phyloP scores from a whole-genome alignment of 1,139 yeast species.

The Hanseniaspora uvarum region DNA sequence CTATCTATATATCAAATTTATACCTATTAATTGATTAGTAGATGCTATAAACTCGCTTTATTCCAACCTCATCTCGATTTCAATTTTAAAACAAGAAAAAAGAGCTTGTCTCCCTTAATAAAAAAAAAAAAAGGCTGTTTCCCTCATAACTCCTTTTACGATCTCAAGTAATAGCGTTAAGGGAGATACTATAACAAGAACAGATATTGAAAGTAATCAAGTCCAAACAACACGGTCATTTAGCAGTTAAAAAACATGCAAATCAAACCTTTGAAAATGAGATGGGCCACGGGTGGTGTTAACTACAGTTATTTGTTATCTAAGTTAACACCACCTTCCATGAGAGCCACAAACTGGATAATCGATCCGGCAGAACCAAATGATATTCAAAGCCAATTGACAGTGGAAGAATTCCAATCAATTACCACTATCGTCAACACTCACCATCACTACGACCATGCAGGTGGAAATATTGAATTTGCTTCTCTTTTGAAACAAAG shows the following conservation, averaged over 20 bases:
- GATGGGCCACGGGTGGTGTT: constrained; percentile 83
- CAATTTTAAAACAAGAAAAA: too few species aligned
- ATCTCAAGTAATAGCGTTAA: background rate
- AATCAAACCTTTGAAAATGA: constrained; percentile 72
- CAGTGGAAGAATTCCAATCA: constrained; percentile 32
- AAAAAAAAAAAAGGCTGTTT: background rate
- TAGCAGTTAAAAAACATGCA: constrained; percentile 54
- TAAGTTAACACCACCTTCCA: constrained; percentile 38
- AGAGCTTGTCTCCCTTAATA: background rate
- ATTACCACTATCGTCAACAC: constrained; percentile 79
- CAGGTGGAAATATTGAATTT: constrained; percentile 61
- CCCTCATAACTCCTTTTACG: background rate
- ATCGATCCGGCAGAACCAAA: constrained; percentile 87
- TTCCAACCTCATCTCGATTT: too few species aligned
- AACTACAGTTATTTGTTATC: constrained; percentile 75
- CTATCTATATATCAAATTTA: too few species aligned
- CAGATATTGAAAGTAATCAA: too few species aligned
- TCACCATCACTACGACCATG: constrained; percentile 90
- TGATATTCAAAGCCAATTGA: constrained; percentile 40
- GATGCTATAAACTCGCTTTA: too few species aligned
- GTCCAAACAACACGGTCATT: too few species aligned
- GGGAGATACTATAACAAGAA: background rate
- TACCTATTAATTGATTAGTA: too few species aligned
- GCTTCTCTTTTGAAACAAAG: constrained; percentile 30
- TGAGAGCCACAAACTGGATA: constrained; percentile 61